These are phyloP conservation scores for Solanum sparsipilum DNA, from an alignment of 257 asterid species.

Conservation along the genomic window DNA sequence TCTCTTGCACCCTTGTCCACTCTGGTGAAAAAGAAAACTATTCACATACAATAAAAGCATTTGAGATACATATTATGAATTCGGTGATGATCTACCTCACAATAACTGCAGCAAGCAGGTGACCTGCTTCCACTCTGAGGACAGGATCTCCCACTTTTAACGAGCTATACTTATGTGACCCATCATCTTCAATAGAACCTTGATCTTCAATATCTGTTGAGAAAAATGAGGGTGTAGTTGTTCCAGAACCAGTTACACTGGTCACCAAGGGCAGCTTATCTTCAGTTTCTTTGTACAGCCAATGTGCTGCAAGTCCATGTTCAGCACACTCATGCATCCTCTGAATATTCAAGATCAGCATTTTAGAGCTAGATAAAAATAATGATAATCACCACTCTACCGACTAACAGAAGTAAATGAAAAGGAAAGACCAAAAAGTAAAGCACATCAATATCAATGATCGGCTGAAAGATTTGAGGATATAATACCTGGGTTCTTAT, in stretches of 20 bases:
- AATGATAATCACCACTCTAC: neutral
- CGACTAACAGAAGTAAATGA: neutral
- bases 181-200: slow-evolving; percentile 37
- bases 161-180: slow-evolving; percentile 38
- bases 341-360: slow-evolving; percentile 18
- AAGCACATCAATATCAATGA: neutral
- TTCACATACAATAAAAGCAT: neutral
- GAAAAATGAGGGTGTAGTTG: slow-evolving; percentile 25
- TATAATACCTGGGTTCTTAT: slow-evolving; percentile 75
- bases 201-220: slow-evolving; percentile 49
- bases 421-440: neutral
- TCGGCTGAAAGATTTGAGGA: neutral
- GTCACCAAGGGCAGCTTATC: slow-evolving; percentile 42
- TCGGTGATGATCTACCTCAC: slow-evolving; percentile 47
- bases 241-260: slow-evolving; percentile 31
- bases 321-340: slow-evolving; percentile 98
- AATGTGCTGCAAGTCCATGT: slow-evolving; percentile 97
- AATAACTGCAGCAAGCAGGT: slow-evolving; percentile 87
- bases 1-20: slow-evolving; percentile 77
- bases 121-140: slow-evolving; percentile 94
- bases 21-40: slow-evolving; percentile 33
- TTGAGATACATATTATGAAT: neutral
- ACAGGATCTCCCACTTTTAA: slow-evolving; percentile 92
- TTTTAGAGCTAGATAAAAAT: neutral
- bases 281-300: slow-evolving; percentile 94